Base-by-base conservation (phyloP, 2,329 filamentous ascomycete genomes). In the Drechslera avenae region DNA sequence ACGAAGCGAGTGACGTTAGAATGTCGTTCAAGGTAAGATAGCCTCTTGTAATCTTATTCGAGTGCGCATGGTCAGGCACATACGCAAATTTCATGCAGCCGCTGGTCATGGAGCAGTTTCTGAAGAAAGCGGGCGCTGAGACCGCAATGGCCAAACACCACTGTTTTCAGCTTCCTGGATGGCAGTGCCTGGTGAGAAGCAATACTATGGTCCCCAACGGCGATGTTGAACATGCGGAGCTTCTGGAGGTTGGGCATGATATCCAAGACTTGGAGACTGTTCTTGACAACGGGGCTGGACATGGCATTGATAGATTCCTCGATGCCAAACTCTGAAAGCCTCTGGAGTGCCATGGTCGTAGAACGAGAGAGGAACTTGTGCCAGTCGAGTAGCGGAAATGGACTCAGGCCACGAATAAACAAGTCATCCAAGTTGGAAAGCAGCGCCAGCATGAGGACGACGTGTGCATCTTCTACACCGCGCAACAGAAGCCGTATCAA, bases 321-420 rank as follows among this genome's bases (percentile, higher is more conserved):
- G 10, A 50, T 33, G 6, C 10, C 6, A 9, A 50, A 4, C 13
- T 1, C 5, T 10, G 3, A 30, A 3, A 44, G 4, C 16, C 23
- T 28, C 18, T 5, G 39, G 37, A 39, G 39, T 3, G 39, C 33
- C 23, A 23, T 23, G 4, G 39, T 39, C 10, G 32, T 26, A 2
- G 46, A 50, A 9, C 46, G 28, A 7, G 46, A 50, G 3, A 50
- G 34, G 18, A 50, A 50, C 12, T 37, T 16, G 19, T 44, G 13
- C 34, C 46, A 45, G 30, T 50, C 28, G 3, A 50, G 40, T 4
- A 44, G 30, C 19, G 34, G 47, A 23, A 44, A 45, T 3, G 47
- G 47, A 5, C 47, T 44, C 21, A 39, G 1, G 17, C 47, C 34
- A 28, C 44, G 26, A 3, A 50, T 34, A 12, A 3, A 4, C 5